Evolutionary conservation across 2,329 filamentous ascomycete species (phyloP).

Genomic region (Tolypocladium tropicale): DNA sequence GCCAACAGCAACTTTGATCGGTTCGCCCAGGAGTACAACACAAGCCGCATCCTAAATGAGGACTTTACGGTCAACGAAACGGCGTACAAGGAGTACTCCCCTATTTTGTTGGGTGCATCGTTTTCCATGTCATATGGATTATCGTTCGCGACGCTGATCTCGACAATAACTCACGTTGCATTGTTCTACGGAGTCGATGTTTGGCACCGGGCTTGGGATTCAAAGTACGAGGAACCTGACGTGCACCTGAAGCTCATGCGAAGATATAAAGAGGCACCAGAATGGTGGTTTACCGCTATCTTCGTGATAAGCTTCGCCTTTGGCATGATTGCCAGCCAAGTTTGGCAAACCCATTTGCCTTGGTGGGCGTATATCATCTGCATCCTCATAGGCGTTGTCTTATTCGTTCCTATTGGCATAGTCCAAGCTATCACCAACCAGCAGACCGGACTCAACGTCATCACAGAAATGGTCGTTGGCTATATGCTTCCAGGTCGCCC

Average conservation of each 20-base stretch:
- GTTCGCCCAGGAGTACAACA: slow-evolving; percentile 44
- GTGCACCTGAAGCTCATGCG: slow-evolving; percentile 45
- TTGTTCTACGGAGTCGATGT: slow-evolving; percentile 44
- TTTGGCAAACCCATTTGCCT: slow-evolving; percentile 28
- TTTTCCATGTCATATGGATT: slow-evolving; percentile 46
- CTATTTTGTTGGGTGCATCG: slow-evolving; percentile 40
- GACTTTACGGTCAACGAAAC: slow-evolving; percentile 41
- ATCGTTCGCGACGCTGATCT: slow-evolving; percentile 43
- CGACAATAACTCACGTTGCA: slow-evolving; percentile 39
- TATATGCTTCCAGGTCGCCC: slow-evolving; percentile 37
- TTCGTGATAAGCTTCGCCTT: slow-evolving; percentile 38
- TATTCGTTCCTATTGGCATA: slow-evolving; percentile 32
- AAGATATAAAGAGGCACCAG: slow-evolving; percentile 42
- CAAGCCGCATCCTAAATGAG: slow-evolving; percentile 40
- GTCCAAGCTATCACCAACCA: slow-evolving; percentile 38
- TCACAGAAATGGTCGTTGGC: slow-evolving; percentile 37
- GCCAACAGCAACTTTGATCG: slow-evolving; percentile 49
- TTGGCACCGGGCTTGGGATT: slow-evolving; percentile 16
- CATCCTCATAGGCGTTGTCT: slow-evolving; percentile 27
- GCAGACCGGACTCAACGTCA: slow-evolving; percentile 35
- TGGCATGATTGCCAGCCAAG: slow-evolving; percentile 23
- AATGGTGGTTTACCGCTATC: slow-evolving; percentile 44
- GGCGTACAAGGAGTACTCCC: slow-evolving; percentile 48
- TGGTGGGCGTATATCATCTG: slow-evolving; percentile 32
- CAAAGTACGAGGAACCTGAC: slow-evolving; percentile 32